Evolutionary conservation across 345 rosid genomes (phyloP).

Genomic region (Microcos paniculata): DNA sequence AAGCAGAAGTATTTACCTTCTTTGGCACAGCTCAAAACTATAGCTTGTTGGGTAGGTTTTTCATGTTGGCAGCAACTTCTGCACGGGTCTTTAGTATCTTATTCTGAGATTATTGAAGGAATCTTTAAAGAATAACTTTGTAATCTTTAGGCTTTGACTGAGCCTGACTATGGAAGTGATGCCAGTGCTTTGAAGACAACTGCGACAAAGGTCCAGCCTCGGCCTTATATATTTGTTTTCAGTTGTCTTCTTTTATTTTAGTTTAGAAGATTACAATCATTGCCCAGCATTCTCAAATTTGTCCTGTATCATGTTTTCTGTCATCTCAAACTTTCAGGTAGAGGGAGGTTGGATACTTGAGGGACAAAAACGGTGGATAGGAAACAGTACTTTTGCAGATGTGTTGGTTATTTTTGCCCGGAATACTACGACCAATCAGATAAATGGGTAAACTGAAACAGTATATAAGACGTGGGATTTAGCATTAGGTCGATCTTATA

Average conservation of each 20-base stretch:
- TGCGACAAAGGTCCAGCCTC: slow-evolving; percentile 71
- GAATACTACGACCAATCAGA: slow-evolving; percentile 74
- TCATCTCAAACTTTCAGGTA: slow-evolving; percentile 44
- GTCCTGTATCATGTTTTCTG: slow-evolving; percentile 9
- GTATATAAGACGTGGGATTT: not conserved
- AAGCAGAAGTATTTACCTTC: slow-evolving; percentile 82
- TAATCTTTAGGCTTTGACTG: slow-evolving; percentile 76
- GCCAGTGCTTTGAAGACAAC: slow-evolving; percentile 80
- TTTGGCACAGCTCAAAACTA: slow-evolving; percentile 62
- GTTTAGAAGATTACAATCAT: not conserved
- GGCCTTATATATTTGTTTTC: not conserved
- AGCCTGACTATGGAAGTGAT: slow-evolving; percentile 96
- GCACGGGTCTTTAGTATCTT: slow-evolving; percentile 3
- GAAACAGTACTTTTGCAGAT: slow-evolving; percentile 97
- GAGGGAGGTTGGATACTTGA: slow-evolving; percentile 88
- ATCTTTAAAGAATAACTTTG: not conserved
- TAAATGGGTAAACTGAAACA: slow-evolving; percentile 71
- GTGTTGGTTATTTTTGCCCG: slow-evolving; percentile 80
- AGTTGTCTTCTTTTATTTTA: not conserved
- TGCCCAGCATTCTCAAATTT: slow-evolving; percentile 8
- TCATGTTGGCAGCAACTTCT: not conserved
- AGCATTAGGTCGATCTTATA: not conserved
- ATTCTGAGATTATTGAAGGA: slow-evolving; percentile 4
- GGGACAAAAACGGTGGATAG: slow-evolving; percentile 98
- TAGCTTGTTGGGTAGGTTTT: slow-evolving; percentile 87